Percentiles rank a stretch among this genome's conserved stretches.
Evolutionary conservation across 2,329 filamentous ascomycete species (phyloP).

Genomic region (Plectosphaerella plurivora): DNA sequence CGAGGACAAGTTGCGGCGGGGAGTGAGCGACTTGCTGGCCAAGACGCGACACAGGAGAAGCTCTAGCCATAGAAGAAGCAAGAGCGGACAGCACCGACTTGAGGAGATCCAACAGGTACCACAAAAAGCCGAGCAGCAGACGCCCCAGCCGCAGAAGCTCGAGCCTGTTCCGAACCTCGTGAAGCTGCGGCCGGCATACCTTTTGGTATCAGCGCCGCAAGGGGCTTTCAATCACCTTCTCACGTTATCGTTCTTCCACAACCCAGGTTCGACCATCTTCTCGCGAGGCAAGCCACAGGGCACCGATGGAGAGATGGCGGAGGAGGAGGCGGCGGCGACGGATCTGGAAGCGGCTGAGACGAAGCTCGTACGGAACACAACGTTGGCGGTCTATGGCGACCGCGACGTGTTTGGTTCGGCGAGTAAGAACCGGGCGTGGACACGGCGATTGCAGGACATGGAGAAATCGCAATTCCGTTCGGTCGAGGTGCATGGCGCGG

Average conservation of each 20-base stretch:
- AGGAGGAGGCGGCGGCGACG: constrained; percentile 14
- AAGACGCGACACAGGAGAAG: constrained; percentile 19
- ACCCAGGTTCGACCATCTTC: constrained; percentile 12
- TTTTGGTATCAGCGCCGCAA: constrained; percentile 65
- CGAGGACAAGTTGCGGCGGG: constrained; percentile 42
- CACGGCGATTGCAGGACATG: constrained; percentile 40
- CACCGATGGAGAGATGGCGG: constrained; percentile 4
- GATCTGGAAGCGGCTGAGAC: constrained; percentile 32
- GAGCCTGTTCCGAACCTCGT: constrained; percentile 27
- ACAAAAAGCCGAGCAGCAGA: constrained; percentile 7
- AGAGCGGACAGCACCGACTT: constrained; percentile 13
- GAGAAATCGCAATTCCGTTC: constrained; percentile 40
- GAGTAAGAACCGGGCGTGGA: constrained; percentile 65
- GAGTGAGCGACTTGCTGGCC: constrained; percentile 42
- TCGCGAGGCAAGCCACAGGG: constrained; percentile 14
- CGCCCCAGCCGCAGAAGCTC: constrained; percentile 20
- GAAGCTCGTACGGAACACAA: constrained; percentile 54
- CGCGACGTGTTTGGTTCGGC: constrained; percentile 68
- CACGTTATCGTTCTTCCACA: constrained; percentile 52
- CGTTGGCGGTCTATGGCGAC: constrained; percentile 70
- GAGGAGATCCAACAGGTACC: constrained; percentile 6
- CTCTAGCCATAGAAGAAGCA: background rate
- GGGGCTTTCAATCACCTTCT: constrained; percentile 56
- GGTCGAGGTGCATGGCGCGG: constrained; percentile 46
- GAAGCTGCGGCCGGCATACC: constrained; percentile 43